Percentiles rank a stretch among this genome's conserved stretches.
Evolutionary conservation across 1,284 basidiomycete genomes (phyloP).

Genomic region (Ustilago hordei): DNA sequence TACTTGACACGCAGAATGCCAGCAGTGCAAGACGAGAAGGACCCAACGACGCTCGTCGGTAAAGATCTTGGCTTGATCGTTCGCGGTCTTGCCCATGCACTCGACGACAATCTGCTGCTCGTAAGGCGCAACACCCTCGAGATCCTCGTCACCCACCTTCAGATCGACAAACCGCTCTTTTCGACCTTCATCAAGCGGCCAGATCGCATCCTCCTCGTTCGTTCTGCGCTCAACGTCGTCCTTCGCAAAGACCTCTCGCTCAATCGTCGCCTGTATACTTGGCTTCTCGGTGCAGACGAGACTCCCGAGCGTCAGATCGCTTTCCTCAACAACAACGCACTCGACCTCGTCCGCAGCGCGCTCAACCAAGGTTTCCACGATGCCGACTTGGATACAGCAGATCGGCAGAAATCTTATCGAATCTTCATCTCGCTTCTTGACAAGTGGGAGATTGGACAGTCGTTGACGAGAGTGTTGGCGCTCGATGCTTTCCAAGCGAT

Average conservation of each 20-base stretch:
- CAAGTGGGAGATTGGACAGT: slow-evolving; percentile 93
- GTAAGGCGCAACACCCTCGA: slow-evolving; percentile 63
- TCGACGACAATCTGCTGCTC: slow-evolving; percentile 83
- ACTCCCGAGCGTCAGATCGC: slow-evolving; percentile 71
- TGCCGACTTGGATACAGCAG: slow-evolving; percentile 74
- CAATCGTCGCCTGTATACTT: slow-evolving; percentile 90
- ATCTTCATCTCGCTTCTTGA: slow-evolving; percentile 94
- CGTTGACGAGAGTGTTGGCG: slow-evolving; percentile 81
- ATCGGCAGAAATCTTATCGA: slow-evolving; percentile 85
- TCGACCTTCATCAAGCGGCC: slow-evolving; percentile 24
- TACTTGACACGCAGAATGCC: slow-evolving; percentile 85
- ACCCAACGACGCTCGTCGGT: slow-evolving; percentile 70
- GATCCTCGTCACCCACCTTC: slow-evolving; percentile 58
- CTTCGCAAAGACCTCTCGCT: slow-evolving; percentile 91
- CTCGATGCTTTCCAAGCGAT: slow-evolving; percentile 81
- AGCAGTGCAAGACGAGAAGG: slow-evolving; percentile 33
- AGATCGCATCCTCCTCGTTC: slow-evolving; percentile 58
- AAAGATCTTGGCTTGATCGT: slow-evolving; percentile 91
- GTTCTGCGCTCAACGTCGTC: slow-evolving; percentile 60
- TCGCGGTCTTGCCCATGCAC: slow-evolving; percentile 85
- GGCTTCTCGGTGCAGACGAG: slow-evolving; percentile 86
- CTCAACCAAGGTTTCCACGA: slow-evolving; percentile 48
- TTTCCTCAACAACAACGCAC: slow-evolving; percentile 49
- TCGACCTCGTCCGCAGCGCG: slow-evolving; percentile 45
- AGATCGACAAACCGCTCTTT: slow-evolving; percentile 52